phyloP scores from a whole-genome alignment of 176 grass and related monocot species.

The Aegilops bicornis region DNA sequence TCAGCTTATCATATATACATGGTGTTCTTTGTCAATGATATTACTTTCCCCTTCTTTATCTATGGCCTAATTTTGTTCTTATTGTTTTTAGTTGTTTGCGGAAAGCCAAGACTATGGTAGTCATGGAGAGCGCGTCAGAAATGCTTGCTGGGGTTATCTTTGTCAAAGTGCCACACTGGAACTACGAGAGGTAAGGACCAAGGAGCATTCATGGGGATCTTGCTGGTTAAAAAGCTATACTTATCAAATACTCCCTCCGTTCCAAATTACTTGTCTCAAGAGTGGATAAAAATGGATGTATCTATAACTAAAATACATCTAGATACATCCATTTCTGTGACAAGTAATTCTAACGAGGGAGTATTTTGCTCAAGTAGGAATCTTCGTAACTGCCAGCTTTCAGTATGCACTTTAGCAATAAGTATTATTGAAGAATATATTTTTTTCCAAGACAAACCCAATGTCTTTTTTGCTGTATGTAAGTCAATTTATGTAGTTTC shows the following conservation, averaged over 20 bases:
- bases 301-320: too few species aligned
- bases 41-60: background rate
- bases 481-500: background rate
- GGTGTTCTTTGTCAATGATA: background rate
- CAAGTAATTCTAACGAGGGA: too few species aligned
- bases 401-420: background rate
- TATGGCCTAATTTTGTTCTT: background rate
- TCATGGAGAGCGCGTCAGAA: conserved; percentile 88
- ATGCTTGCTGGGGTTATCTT: conserved; percentile 99
- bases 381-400: background rate
- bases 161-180: conserved; percentile 97
- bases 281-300: too few species aligned
- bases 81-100: conserved; percentile 70
- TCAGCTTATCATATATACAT: background rate
- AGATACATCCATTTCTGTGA: too few species aligned
- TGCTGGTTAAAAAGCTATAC: conserved; percentile 12
- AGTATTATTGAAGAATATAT: too few species aligned
- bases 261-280: too few species aligned
- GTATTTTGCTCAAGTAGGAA: background rate
- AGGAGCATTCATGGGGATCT: background rate
- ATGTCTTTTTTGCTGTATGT: background rate
- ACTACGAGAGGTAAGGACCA: conserved; percentile 66
- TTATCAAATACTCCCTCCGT: background rate
- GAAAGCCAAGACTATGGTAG: conserved; percentile 97
- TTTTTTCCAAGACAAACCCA: background rate